These are phyloP conservation scores for Malus orientalis DNA, from an alignment of 306 rosid species.

Conservation along the genomic window DNA sequence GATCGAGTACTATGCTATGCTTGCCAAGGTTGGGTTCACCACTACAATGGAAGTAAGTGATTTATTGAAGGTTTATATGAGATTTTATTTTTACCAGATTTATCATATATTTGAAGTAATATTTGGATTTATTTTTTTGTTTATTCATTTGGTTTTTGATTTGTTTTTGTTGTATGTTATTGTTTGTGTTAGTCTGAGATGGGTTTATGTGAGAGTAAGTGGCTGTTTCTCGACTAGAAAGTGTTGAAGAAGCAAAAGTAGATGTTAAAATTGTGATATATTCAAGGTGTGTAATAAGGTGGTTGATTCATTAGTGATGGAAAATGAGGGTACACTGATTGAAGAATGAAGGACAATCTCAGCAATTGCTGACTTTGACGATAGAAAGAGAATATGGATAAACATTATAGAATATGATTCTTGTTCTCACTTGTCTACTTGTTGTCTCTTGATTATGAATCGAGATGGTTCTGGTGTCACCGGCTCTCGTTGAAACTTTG, in stretches of 20 bases:
- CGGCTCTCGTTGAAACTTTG: neutral
- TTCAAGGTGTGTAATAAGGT: neutral
- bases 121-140: neutral
- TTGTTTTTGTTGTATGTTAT: neutral
- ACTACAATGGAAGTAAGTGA: constrained; percentile 41
- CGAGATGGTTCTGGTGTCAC: neutral
- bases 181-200: neutral
- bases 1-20: constrained; percentile 50
- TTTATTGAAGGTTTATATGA: neutral
- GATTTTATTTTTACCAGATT: neutral
- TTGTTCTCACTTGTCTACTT: neutral
- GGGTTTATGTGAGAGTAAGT: neutral
- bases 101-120: neutral
- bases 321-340: neutral
- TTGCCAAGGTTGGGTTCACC: constrained; percentile 46
- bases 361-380: neutral
- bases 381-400: neutral
- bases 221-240: neutral
- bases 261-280: neutral
- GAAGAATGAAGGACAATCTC: neutral
- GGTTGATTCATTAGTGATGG: neutral
- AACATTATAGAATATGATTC: neutral
- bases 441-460: neutral
- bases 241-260: neutral
- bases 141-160: neutral